Conservation (phyloP, 371 early-diverging fungal genomes). For the Coemansia sp. region DNA sequence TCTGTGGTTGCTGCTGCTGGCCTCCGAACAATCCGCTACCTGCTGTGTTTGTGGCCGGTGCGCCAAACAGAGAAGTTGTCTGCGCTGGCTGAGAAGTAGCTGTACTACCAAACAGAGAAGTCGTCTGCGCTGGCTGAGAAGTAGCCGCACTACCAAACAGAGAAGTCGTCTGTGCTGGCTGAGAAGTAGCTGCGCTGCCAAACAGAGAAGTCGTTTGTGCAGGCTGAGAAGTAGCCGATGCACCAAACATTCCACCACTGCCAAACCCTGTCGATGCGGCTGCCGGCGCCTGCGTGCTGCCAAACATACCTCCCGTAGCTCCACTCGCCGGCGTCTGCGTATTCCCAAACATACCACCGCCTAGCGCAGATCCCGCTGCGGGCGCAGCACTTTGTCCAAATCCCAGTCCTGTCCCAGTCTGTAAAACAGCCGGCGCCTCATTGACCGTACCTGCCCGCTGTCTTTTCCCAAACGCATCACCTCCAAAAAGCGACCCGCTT, state of each 20-base stretch:
- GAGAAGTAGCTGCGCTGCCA: too few species aligned
- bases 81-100: too few species aligned
- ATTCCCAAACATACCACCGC: slow-evolving; percentile 39
- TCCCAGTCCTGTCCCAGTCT: background rate
- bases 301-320: slow-evolving; percentile 5
- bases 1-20: slow-evolving; percentile 6
- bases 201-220: too few species aligned
- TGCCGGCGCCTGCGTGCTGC: background rate
- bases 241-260: slow-evolving; percentile 21
- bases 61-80: slow-evolving; percentile 15
- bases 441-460: slow-evolving; percentile 30
- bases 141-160: too few species aligned
- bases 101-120: too few species aligned
- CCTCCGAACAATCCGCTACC: too few species aligned
- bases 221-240: background rate
- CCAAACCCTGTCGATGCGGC: slow-evolving; percentile 45
- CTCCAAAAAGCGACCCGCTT: slow-evolving; percentile 20
- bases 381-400: slow-evolving; percentile 23
- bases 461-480: slow-evolving; percentile 26
- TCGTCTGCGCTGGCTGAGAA: too few species aligned
- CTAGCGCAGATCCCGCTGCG: slow-evolving; percentile 1
- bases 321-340: slow-evolving; percentile 17
- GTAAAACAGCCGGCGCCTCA: slow-evolving; percentile 11
- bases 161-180: too few species aligned
- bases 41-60: background rate